Evolutionary conservation across 164 flowering plant species (phyloP), one percentile per base, ranked within the genome.

Genomic region (Vitis labrusca): DNA sequence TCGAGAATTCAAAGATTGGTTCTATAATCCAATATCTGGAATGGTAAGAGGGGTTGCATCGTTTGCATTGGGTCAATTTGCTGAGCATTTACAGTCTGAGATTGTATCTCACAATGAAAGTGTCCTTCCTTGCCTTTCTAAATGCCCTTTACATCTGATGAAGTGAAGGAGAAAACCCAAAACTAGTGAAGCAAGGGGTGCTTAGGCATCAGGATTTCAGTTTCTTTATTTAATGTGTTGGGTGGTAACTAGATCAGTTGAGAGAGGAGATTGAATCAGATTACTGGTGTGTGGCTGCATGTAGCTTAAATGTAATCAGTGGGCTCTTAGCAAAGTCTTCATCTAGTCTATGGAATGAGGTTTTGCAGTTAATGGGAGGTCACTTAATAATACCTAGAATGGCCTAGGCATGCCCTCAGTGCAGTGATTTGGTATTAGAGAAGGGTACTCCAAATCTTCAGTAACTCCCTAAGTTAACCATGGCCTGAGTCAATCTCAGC

Each of bases 351-450:
- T 95, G 97, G 99, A 92, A 85, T 73, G 98, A 93, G 73, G 84
- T 90, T 77, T 80, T 95, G 88, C 96, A 90, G 77, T 80, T 89
- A 61, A 95, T 95, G 98, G 99, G 99, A 19, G 99, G 99, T 72
- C 88, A 78, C 15, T 94, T 19, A 19, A 19, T 19, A 19, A 19
- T 19, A 19, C 23, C 23, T 19, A 19, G 23, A 19, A 19, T 19
- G 23, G 23, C 23, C 23, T 1, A 19, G 23, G 23, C 23, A 19
- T 19, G 23, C 23, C 1, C 23, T 19, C 23, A 19, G 23, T 1
- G 23, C 23, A 19, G 23, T 19, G 23, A 19, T 19, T 19, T 19
- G 23, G 23, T 19, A 19, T 19, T 19, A 19, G 23, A 19, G 23
- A 19, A 19, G 23, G 23, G 23, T 19, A 19, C 23, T 19, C 1